A percentile compares a stretch with the other conserved stretches of the same genome.
Conservation (phyloP, 441 rosid species). For the Raphanus hybrid region DNA sequence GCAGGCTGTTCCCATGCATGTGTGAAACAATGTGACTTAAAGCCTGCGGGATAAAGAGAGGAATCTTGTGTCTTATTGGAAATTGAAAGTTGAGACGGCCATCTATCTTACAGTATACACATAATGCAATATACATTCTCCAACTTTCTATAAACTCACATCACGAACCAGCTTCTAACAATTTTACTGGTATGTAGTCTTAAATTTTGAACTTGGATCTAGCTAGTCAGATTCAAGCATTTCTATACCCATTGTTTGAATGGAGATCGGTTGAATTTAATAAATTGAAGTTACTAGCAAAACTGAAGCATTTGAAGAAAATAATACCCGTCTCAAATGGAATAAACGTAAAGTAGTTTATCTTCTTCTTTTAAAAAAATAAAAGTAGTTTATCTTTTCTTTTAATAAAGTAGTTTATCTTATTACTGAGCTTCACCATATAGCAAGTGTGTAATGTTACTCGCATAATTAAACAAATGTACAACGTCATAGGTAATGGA, state of each 20-base stretch:
- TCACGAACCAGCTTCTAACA: not conserved
- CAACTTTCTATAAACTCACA: not conserved
- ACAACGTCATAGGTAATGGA: too few species aligned
- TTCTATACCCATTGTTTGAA: not conserved
- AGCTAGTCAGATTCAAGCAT: not conserved
- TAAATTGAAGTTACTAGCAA: not conserved
- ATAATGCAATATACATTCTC: not conserved
- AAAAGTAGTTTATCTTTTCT: too few species aligned
- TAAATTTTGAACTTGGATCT: not conserved
- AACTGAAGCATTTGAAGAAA: not conserved
- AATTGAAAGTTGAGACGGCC: slow-evolving; percentile 2
- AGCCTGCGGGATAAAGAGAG: slow-evolving; percentile 30
- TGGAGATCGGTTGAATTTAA: not conserved
- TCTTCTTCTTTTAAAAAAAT: too few species aligned
- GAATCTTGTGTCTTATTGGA: slow-evolving; percentile 9
- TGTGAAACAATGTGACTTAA: slow-evolving; percentile 29
- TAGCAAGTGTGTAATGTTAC: too few species aligned
- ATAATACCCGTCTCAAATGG: not conserved
- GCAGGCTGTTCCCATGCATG: slow-evolving; percentile 30
- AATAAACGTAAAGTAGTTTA: too few species aligned
- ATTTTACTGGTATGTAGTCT: not conserved
- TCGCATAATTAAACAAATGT: too few species aligned
- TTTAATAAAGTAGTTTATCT: too few species aligned
- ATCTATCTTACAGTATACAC: not conserved
- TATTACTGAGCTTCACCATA: too few species aligned